Base-by-base conservation (phyloP, 169 alveolate species). In the Eimeria maxima region DNA sequence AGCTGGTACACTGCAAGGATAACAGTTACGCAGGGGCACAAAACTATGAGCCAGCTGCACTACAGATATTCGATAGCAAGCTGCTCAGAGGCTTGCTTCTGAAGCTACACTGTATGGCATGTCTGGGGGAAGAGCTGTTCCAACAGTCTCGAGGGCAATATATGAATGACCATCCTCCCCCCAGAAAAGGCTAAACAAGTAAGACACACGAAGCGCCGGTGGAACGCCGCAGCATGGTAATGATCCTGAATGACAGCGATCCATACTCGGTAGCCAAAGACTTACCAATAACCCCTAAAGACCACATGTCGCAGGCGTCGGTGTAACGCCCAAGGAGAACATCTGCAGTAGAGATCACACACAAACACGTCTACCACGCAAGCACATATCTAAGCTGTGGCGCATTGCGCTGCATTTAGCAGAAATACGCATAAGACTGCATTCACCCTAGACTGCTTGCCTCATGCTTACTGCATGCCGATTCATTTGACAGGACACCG, bases 241-340 rank as follows among this genome's bases (percentile, higher is more conserved):
- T 3, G 93, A 42, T 2, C 84, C 65, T 10, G 44, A 27, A 14
- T 33, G 83, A 95, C 81, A 7, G 96, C 97, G 69, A 96, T 71
- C 84, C 96, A 78, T 20, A 14, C 27, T 73, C 83, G 27, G 20
- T 29, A 44, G 55, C 81, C 96, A n/a, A 95, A 86, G 24, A 38
- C 95, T 65, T 42, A 95, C 96, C 93, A 42, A 97, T 97, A 57
- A 97, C 98, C 18, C 97, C 97, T 71, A 96, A 73, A 10, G 97
- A 94, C 97, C 97, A 96, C 88, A 96, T 73, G 88, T 96, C 97
- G 80, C 97, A 96, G 63, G 93, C 94, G 27, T 95, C 86, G 7
- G 95, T 92, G 91, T 96, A 96, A 50, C 95, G 71, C 33, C 97
- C 97, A 65, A 71, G 65, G 42, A 95, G 96, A 47, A 84, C 86